Conservation (phyloP, 2,329 filamentous ascomycete genomes). For the Paracoccidioides brasiliensis region DNA sequence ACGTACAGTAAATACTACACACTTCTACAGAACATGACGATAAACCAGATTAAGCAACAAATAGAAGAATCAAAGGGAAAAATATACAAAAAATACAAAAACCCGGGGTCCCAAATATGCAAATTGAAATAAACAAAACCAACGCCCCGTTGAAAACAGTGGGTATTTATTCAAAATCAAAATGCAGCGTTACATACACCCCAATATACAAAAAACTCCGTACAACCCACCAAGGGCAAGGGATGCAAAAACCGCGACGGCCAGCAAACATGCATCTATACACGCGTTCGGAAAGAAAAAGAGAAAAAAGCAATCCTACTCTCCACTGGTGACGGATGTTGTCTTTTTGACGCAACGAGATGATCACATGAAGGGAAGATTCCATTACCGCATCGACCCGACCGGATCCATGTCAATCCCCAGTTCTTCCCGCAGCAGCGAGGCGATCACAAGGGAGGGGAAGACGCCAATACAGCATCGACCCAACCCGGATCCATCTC, state of each 20-base stretch:
- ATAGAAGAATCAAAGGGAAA: constrained; percentile 10
- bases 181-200: neutral
- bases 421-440: too few species aligned
- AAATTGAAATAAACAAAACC: neutral
- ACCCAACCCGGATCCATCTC: too few species aligned
- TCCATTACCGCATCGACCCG: too few species aligned
- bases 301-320: neutral
- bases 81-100: neutral
- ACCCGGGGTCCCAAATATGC: neutral
- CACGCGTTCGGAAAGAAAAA: neutral
- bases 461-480: too few species aligned
- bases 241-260: neutral
- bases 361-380: too few species aligned
- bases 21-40: too few species aligned
- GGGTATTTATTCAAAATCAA: neutral
- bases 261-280: neutral
- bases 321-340: too few species aligned
- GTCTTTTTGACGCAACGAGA: too few species aligned
- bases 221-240: neutral
- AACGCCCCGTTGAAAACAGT: neutral
- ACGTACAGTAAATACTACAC: too few species aligned
- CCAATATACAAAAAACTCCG: neutral
- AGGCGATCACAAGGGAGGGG: too few species aligned
- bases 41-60: too few species aligned
- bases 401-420: too few species aligned